phyloP scores from a whole-genome alignment of 805 yeast species.

The Saccharomycopsis fodiens region DNA sequence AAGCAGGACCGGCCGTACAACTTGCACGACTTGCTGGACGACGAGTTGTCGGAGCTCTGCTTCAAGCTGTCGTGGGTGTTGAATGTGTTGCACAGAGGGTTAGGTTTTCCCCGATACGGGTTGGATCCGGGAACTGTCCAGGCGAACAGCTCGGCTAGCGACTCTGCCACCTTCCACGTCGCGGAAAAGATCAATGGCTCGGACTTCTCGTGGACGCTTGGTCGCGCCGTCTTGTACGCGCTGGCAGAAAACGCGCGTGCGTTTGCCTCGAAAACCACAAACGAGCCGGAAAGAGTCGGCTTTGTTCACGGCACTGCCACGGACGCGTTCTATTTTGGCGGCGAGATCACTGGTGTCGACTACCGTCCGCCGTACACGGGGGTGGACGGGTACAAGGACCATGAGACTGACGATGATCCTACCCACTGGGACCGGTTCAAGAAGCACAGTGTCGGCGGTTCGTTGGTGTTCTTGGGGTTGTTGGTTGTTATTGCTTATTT shows the following conservation, averaged over 20 bases:
- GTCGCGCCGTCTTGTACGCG: slow-evolving; percentile 56
- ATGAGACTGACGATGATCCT: slow-evolving; percentile 26
- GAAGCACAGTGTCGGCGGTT: slow-evolving; percentile 32
- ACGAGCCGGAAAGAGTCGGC: slow-evolving; percentile 30
- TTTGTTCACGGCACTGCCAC: slow-evolving; percentile 39
- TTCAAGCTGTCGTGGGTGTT: slow-evolving; percentile 56
- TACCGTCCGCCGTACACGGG: slow-evolving; percentile 37
- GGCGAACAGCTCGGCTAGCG: slow-evolving; percentile 23
- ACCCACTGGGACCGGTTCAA: slow-evolving; percentile 34
- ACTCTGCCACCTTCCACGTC: slow-evolving; percentile 38
- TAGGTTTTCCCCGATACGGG: slow-evolving; percentile 50
- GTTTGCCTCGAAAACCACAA: slow-evolving; percentile 23
- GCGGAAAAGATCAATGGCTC: slow-evolving; percentile 36
- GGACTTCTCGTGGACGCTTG: slow-evolving; percentile 49
- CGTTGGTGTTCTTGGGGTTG: slow-evolving; percentile 28
- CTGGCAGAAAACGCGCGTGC: slow-evolving; percentile 44
- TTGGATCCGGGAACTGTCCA: slow-evolving; percentile 23
- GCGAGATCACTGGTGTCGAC: slow-evolving; percentile 36
- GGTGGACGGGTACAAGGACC: slow-evolving; percentile 12
- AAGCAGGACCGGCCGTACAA: slow-evolving; percentile 6
- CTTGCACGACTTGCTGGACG: slow-evolving; percentile 29
- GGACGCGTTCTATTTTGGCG: slow-evolving; percentile 42
- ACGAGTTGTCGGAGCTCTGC: slow-evolving; percentile 46
- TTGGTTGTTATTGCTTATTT: slow-evolving; percentile 28
- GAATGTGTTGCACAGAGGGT: slow-evolving; percentile 49